Conservation (phyloP, 148 eudicot species). For the Arbutus unedo region DNA sequence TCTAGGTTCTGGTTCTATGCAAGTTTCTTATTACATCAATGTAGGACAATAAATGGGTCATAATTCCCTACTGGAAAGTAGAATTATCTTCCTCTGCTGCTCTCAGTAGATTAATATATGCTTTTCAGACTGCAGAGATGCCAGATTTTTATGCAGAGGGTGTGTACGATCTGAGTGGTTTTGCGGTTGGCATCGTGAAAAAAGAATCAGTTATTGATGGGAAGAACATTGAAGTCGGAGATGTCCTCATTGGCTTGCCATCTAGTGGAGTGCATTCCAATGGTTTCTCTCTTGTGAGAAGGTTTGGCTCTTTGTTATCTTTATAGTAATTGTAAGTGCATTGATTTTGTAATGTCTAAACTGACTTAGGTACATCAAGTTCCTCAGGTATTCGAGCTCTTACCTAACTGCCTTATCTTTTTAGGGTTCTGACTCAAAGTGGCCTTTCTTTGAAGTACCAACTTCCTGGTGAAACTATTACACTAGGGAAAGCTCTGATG, state of each 20-base stretch:
- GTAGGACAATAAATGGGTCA: no score
- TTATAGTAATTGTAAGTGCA: background rate
- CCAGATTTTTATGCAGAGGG: constrained; percentile 88
- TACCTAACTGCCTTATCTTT: background rate
- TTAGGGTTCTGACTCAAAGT: constrained; percentile 67
- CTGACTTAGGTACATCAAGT: background rate
- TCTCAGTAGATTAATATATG: constrained; percentile 12
- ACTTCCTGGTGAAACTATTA: constrained; percentile 58
- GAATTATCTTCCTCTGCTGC: background rate
- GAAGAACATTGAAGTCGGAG: constrained; percentile 70
- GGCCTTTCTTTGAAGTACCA: constrained; percentile 57
- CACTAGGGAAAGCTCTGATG: constrained; percentile 84
- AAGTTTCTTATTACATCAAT: no score
- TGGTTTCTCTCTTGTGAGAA: constrained; percentile 95
- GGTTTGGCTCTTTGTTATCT: constrained; percentile 33
- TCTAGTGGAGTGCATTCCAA: constrained; percentile 97
- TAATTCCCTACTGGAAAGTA: no score
- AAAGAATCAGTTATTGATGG: constrained; percentile 88
- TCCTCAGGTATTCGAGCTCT: background rate
- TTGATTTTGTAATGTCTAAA: background rate
- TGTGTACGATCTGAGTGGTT: constrained; percentile 97
- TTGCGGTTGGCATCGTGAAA: constrained; percentile 87
- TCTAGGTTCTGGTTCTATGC: no score
- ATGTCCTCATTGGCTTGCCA: constrained; percentile 84
- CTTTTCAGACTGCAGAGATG: constrained; percentile 93